phyloP scores from a whole-genome alignment of 2,329 filamentous ascomycete species.

The Colletotrichum chlorophyti region DNA sequence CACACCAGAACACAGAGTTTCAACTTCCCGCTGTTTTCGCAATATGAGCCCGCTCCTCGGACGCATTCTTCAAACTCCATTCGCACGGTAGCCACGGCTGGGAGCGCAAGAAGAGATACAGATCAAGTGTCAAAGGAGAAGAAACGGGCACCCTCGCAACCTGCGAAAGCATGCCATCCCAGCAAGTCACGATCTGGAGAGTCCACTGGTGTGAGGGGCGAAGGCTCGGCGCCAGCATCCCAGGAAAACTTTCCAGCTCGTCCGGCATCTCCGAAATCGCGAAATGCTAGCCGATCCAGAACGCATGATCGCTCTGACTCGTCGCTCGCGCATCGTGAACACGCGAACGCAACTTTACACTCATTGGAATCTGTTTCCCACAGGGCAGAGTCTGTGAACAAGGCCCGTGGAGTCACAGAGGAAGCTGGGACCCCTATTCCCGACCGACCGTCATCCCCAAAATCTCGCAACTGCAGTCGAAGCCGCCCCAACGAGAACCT shows the following conservation, averaged over 20 bases:
- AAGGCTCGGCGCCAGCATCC: too few species aligned
- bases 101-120: not conserved
- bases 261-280: constrained; percentile 42
- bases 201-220: too few species aligned
- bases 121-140: not conserved
- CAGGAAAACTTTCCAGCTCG: constrained; percentile 13
- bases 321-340: constrained; percentile 6
- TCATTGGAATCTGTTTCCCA: constrained; percentile 34
- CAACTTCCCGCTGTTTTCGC: not conserved
- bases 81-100: not conserved
- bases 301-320: constrained; percentile 34
- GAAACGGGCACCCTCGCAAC: not conserved
- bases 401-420: constrained; percentile 5
- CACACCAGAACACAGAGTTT: not conserved
- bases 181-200: not conserved
- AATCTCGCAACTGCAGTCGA: constrained; percentile 30
- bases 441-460: constrained; percentile 19
- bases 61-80: not conserved
- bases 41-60: not conserved
- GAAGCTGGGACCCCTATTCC: not conserved
- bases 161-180: not conserved
- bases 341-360: constrained; percentile 26
- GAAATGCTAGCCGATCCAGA: constrained; percentile 41
- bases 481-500: constrained; percentile 5
- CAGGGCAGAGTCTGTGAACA: constrained; percentile 33